Evolutionary conservation across 169 alveolate species (phyloP).

Genomic region (Cryptosporidium ubiquitum): DNA sequence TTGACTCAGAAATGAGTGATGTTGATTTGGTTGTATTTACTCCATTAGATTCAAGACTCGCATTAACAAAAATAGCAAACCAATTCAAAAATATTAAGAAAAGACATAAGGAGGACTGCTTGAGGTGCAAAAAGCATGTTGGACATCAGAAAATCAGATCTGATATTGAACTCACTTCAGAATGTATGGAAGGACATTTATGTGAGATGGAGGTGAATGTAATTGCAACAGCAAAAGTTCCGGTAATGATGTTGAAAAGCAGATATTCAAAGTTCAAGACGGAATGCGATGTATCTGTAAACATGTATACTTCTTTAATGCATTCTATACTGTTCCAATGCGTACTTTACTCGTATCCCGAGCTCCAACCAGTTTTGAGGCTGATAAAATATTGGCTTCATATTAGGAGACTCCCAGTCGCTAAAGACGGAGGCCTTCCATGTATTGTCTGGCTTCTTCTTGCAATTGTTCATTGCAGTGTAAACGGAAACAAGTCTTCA

Average conservation of each 20-base stretch:
- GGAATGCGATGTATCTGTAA: slow-evolving; percentile 89
- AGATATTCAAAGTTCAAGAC: slow-evolving; percentile 79
- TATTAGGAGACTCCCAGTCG: slow-evolving; percentile 86
- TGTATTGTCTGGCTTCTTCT: slow-evolving; percentile 90
- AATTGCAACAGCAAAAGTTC: slow-evolving; percentile 90
- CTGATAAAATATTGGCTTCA: slow-evolving; percentile 86
- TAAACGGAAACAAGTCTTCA: slow-evolving; percentile 2
- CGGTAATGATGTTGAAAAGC: slow-evolving; percentile 83
- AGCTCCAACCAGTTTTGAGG: slow-evolving; percentile 86
- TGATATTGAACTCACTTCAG: slow-evolving; percentile 26
- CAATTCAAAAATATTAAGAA: slow-evolving; percentile 76
- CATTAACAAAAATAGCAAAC: slow-evolving; percentile 78
- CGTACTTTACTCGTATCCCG: slow-evolving; percentile 83
- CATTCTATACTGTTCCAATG: slow-evolving; percentile 86
- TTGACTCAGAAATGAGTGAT: slow-evolving; percentile 83
- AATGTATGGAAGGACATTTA: slow-evolving; percentile 73
- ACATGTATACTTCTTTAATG: slow-evolving; percentile 85
- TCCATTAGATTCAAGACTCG: slow-evolving; percentile 73
- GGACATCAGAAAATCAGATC: slow-evolving; percentile 1
- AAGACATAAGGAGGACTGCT: slow-evolving; percentile 59
- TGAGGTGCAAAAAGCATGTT: slow-evolving; percentile 1
- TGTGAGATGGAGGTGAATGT: slow-evolving; percentile 80
- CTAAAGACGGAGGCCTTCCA: slow-evolving; percentile 92
- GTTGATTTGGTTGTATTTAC: slow-evolving; percentile 81
- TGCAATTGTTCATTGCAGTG: slow-evolving; percentile 75